These are phyloP conservation scores for Salvia sclarea DNA, from an alignment of 305 asterid species.

Conservation along the genomic window DNA sequence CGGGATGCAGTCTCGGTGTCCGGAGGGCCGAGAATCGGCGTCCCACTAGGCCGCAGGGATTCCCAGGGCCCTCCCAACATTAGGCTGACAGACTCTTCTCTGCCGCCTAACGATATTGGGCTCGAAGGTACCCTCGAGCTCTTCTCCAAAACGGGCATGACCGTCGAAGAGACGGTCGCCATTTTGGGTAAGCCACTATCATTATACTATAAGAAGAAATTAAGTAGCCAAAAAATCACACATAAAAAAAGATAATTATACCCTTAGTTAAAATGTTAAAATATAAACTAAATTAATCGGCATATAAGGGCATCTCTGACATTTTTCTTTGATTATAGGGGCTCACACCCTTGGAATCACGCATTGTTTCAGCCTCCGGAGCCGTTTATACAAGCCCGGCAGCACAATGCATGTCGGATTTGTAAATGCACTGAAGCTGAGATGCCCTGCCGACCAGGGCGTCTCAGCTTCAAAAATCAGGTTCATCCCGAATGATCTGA, in stretches of 20 bases:
- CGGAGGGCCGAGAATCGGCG: conserved; percentile 45
- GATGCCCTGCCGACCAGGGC: conserved; percentile 27
- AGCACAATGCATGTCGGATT: conserved; percentile 12
- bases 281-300: background rate
- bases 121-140: conserved; percentile 36
- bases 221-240: background rate
- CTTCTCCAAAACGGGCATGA: conserved; percentile 40
- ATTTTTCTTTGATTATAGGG: conserved; percentile 17
- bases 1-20: conserved; percentile 45
- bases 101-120: conserved; percentile 37
- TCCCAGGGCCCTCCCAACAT: conserved; percentile 30
- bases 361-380: conserved; percentile 35
- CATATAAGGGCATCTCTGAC: background rate
- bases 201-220: too few relatives aligned
- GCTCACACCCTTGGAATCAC: conserved; percentile 45
- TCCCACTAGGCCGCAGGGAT: conserved; percentile 53
- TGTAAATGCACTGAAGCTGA: conserved; percentile 19
- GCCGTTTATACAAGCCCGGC: conserved; percentile 28
- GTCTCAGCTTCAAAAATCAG: conserved; percentile 11
- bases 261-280: background rate
- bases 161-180: conserved; percentile 50
- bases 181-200: conserved; percentile 34
- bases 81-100: conserved; percentile 26
- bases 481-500: conserved; percentile 37
- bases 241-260: too few relatives aligned